Base-by-base conservation (phyloP, 2,329 filamentous ascomycete species). In the Cryoendolithus antarcticus region DNA sequence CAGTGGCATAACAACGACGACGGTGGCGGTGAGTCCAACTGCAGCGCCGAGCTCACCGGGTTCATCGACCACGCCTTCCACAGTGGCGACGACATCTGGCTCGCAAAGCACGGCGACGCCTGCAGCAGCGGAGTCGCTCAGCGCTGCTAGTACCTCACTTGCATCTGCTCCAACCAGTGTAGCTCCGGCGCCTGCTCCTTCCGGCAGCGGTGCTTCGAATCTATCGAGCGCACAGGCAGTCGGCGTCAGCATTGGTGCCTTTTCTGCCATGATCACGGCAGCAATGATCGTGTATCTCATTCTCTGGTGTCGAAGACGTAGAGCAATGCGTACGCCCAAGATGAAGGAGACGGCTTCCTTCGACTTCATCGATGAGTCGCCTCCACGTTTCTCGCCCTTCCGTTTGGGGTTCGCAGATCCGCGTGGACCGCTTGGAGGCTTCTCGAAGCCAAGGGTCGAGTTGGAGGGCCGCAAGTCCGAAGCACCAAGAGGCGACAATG, bases 301-400 rank as follows among this genome's bases (percentile, higher is more conserved):
- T 7, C 32, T 44, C 12, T 54, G 46, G 30, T 38, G 47, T 13
- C 47, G 51, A 13, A 42, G 48, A 10, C 46, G 51, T 6, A 48
- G 44, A 13, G 32, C 30, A n/a, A 33, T 38, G 11, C 40, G 39
- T 11, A 37, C 40, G 3, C 40, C 38, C n/a, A 35, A 44, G 31
- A 12, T 41, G n/a, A 29, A 37, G 6, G 19, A 21, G 19, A 38
- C 32, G 3, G 37, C 31, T 8, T 57, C 54, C 10, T 58, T 56
- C 33, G 56, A 59, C 39, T 59, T 60, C 37, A 42, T 53, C 9
- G 55, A 58, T 40, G 48, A 56, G 27, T 49, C 44, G 7, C 50
- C 56, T 12, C 44, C 53, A 6, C 46, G 47, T 1, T 46, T 49
- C 30, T 48, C 51, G 19, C 46, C 45, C 6, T 49, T 48, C 35